Evolutionary conservation across 352 stramenopile species (phyloP), one percentile per base, ranked within the genome.

Genomic region (Globisporangium irregulare): DNA sequence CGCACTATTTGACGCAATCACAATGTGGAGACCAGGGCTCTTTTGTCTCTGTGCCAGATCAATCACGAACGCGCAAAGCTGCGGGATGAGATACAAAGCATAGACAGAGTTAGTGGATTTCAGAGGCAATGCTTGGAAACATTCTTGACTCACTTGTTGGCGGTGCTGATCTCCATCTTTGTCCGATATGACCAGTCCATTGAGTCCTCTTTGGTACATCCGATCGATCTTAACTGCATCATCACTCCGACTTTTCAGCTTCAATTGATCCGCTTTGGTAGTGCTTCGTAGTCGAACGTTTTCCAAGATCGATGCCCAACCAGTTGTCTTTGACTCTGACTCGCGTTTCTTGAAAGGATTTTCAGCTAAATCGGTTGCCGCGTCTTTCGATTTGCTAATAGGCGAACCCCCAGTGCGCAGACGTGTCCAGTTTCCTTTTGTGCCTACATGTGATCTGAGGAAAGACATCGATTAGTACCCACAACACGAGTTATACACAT

Each of bases 1-100:
- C 46, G 86, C 76, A 24, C 70, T 64, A 25, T 62, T 66, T 7
- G 77, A 73, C 60, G 81, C 74, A 22, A 87, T 64, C 10, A 91
- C 68, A 41, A 91, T 62, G 59, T 84, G 76, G 57, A 89, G 72
- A 22, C 48, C 67, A 41, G 79, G 68, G 1, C 64, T 74, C 3
- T 59, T 68, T 50, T 83, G 69, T 38, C 41, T 74, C 66, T 60
- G 68, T 1, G 72, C 36, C 36, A 81, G 58, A 29, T 80, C 69
- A 14, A 68, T 54, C 70, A 82, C 72, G 59, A 77, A 73, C 22
- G 62, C 32, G 50, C 68, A 66, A 36, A 82, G 62, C 78, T 86
- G 18, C 9, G 27, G 5, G 1, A 61, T 8, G 48, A 8, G 54
- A 48, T 27, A n/a, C 9, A 57, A 56, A 25, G 50, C 29, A 25